Conservation (phyloP, 495 filamentous ascomycete genomes). For the Usnea hakonensis region DNA sequence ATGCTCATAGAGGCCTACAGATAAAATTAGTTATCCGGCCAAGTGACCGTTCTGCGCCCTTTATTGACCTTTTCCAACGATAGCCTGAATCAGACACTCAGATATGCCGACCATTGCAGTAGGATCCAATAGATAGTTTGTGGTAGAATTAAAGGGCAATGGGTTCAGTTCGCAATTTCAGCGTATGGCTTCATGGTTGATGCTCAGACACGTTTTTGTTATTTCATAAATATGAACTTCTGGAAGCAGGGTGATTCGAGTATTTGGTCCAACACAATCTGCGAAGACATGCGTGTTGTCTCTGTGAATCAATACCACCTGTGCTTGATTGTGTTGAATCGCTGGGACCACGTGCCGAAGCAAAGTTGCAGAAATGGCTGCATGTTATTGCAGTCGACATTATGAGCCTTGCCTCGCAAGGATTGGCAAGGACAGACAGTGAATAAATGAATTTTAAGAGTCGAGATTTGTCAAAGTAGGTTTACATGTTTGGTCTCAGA, state of each 20-base stretch:
- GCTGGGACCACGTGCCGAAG: too few species aligned
- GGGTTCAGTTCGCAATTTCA: too few species aligned
- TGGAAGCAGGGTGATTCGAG: not conserved
- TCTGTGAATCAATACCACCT: not conserved
- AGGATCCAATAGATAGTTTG: not conserved
- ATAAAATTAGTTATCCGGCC: not conserved
- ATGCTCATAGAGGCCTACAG: not conserved
- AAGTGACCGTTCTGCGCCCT: not conserved
- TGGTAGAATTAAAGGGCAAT: not conserved
- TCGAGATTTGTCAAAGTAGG: not conserved
- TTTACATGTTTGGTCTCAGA: not conserved
- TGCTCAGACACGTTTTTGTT: not conserved
- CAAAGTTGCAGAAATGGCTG: too few species aligned
- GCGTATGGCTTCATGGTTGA: not conserved
- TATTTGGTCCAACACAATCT: not conserved
- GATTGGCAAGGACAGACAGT: too few species aligned
- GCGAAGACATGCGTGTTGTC: not conserved
- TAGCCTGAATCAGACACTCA: not conserved
- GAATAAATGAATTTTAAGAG: too few species aligned
- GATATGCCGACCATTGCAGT: not conserved
- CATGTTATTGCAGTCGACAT: too few species aligned
- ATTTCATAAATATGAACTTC: too few species aligned
- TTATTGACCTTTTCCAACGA: not conserved
- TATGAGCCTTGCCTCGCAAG: too few species aligned
- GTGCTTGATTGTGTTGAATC: too few species aligned